Evolutionary conservation across 495 filamentous ascomycete species (phyloP), one percentile per base, ranked within the genome.

Genomic region (Sphaerosporella brunnea): DNA sequence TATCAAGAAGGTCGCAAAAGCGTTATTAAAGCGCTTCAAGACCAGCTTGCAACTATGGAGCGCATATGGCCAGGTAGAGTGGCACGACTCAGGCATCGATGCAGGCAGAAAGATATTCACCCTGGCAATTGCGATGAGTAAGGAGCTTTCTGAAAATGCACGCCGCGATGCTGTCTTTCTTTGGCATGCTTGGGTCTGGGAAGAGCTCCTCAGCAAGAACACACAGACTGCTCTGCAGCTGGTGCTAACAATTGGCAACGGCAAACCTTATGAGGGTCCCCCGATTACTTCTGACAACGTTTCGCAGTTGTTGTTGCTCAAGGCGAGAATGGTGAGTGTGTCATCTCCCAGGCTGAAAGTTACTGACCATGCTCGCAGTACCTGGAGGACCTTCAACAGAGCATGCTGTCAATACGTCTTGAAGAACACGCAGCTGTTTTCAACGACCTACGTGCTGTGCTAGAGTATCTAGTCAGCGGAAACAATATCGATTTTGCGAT

Each of bases 111-210:
- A 73, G 36, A 73, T 90, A n/a, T 74, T 84, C 57, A 60, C 69
- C 9, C 78, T 77, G 0, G 73, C 82, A 15, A 62, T 84, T 13
- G 64, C 66, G 3, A 75, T 79, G 73, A 67, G 66, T 40, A 58
- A 59, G 28, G 63, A 55, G 3, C 66, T 73, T 10, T 51, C 63
- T 5, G 59, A 64, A 11, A 34, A 39, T 11, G 62, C 68, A 34
- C 58, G 55, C 38, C 53, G 62, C n/a, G 64, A 73, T 30, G 54
- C 52, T 18, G 66, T 77, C 16, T 49, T 78, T 11, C 64, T 90
- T 0, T 86, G 77, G 73, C 73, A 68, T 39, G 76, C 70, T 4
- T 86, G 81, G 74, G 65, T 78, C 4, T 88, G 80, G 83, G 71
- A 79, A 51, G 64, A 73, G 9, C 60, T 93, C 15, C 63, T 70